A percentile compares a stretch with the other conserved stretches of the same genome.
phyloP scores from a whole-genome alignment of 2,329 filamentous ascomycete genomes.

The Claviceps purpurea region DNA sequence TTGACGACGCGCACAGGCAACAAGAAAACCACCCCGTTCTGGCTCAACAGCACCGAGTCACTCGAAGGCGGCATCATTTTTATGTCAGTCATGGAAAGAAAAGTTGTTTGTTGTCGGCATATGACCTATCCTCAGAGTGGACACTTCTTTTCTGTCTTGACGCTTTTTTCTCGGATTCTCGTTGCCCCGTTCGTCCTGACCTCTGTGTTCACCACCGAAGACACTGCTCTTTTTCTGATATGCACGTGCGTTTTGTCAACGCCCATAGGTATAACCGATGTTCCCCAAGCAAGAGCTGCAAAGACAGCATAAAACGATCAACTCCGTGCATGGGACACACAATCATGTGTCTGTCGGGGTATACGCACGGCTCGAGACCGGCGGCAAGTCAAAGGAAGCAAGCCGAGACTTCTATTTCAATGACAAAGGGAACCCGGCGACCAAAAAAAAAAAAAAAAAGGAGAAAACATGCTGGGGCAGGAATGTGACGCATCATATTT shows the following conservation, averaged over 20 bases:
- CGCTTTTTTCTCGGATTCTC: not conserved
- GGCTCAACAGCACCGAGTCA: too few species aligned
- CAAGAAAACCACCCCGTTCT: not conserved
- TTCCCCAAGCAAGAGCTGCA: not conserved
- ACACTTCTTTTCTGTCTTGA: not conserved
- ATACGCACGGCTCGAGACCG: not conserved
- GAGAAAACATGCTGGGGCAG: not conserved
- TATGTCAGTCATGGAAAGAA: too few species aligned
- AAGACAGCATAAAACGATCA: not conserved
- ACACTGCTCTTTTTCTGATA: too few species aligned
- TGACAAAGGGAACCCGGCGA: too few species aligned
- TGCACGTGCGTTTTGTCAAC: not conserved
- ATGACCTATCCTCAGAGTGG: not conserved
- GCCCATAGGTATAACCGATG: not conserved
- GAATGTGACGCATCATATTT: constrained; percentile 3
- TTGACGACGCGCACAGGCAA: not conserved
- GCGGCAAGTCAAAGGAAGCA: not conserved
- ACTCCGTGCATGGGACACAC: not conserved
- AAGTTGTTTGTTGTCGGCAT: not conserved
- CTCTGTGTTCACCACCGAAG: not conserved
- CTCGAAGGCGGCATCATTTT: too few species aligned
- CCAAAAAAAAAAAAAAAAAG: not conserved
- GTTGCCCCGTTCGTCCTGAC: not conserved
- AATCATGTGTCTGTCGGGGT: not conserved
- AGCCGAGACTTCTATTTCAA: not conserved